Base-by-base conservation (phyloP, 257 asterid species). In the Primulina tabacum region DNA sequence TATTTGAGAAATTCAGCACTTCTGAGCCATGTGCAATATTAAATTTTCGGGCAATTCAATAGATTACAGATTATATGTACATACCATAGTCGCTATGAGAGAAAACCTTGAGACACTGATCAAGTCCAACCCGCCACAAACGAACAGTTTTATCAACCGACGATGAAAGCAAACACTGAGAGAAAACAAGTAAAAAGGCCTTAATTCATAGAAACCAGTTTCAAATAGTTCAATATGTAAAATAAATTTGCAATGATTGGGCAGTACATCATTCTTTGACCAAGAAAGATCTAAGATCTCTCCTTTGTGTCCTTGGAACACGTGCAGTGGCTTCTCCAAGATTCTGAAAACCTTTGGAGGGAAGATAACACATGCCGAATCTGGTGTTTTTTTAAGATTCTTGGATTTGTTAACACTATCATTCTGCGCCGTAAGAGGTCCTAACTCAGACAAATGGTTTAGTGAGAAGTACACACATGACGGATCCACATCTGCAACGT, bases 91-190 rank as follows among this genome's bases (percentile, higher is more conserved):
- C 87, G 58, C 87, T 85, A 62, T 92, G 98, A 30, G 83, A 47
- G 78, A 92, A 90, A 72, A 87, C 85, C 82, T 77, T 81, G 67
- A 88, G 89, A 83, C 97, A 88, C 65, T 78, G 83, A 73, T 92
- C 90, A 55, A 70, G 67, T 59, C 97, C 98, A 59, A 90, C 88
- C 69, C 73, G 83, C 98, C 98, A 92, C 83, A 92, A 75, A 71
- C 98, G 95, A 74, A 88, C 98, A 47, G 95, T 90, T 83, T 84
- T 86, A 84, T 92, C 98, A 69, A 84, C 88, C 6, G 98, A 92
- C 6, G 95, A 88, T 6, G 98, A 88, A 59, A 92, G 85, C 82
- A 92, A 76, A 83, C 76, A 79, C 98, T 92, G 86, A 79, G 81
- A 71, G 62, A 64, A 73, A 63, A 70, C 63, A 73, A 73, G 20